Conservation (phyloP, 2,329 filamentous ascomycete species). For the Raffaelea arxii region DNA sequence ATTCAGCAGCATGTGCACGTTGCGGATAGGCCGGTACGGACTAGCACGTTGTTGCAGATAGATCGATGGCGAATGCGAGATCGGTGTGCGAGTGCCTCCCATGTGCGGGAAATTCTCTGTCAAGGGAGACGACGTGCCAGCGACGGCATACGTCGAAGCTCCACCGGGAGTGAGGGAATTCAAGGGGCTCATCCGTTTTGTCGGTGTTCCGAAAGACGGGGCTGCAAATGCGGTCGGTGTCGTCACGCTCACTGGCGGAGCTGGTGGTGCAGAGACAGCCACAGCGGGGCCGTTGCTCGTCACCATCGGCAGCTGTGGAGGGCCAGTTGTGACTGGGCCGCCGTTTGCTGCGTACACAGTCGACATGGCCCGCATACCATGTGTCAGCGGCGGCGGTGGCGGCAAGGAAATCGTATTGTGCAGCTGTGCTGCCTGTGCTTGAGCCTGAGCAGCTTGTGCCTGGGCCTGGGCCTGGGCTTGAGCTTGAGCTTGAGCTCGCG, state of each 20-base stretch:
- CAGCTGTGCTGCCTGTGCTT: conserved; percentile 28
- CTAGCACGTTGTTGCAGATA: conserved; percentile 84
- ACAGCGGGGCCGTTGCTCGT: conserved; percentile 1
- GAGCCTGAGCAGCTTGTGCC: conserved; percentile 10
- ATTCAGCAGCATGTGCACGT: conserved; percentile 83
- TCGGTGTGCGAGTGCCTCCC: conserved; percentile 45
- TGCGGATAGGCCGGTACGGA: conserved; percentile 82
- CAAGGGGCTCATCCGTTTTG: conserved; percentile 43
- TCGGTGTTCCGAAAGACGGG: conserved; percentile 36
- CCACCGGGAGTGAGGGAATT: conserved; percentile 26
- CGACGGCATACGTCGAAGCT: conserved; percentile 42
- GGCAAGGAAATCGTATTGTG: conserved; percentile 32
- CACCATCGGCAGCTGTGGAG: conserved; percentile 9
- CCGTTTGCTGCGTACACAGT: conserved; percentile 57
- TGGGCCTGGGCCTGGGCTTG: background rate
- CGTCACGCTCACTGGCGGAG: conserved; percentile 1
- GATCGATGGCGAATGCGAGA: conserved; percentile 74
- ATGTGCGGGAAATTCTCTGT: conserved; percentile 47
- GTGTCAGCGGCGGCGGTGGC: conserved; percentile 52
- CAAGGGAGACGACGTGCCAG: conserved; percentile 59
- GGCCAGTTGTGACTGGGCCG: conserved; percentile 26
- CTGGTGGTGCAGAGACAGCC: background rate
- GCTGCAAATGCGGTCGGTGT: conserved; percentile 12
- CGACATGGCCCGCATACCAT: conserved; percentile 62
- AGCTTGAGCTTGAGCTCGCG: no score